Evolutionary conservation across 306 rosid species (phyloP), one percentile per base, ranked within the genome.

Genomic region (Acacia crassicarpa): DNA sequence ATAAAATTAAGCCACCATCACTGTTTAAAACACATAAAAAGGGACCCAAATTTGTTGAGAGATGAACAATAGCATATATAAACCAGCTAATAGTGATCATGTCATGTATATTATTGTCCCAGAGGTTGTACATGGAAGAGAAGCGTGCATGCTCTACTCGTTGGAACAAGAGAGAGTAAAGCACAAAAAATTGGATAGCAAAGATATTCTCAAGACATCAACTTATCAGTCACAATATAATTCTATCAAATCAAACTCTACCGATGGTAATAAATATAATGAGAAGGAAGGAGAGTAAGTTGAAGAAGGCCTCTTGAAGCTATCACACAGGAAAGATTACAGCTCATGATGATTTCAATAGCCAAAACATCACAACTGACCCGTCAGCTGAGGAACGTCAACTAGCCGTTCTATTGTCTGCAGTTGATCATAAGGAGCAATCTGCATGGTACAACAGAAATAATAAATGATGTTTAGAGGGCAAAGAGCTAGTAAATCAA

Each of bases 401-500:
- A 96, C 92, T 83, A 93, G 84, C 78, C 99, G 85, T 86, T 96
- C 99, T 67, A 96, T 88, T 67, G 85, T 92, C 89, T 93, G 99
- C 54, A 96, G 83, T 83, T 93, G 98, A 83, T 95, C 98, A 79
- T 93, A 93, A 59, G 98, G 98, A 75, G 98, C 98, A 80, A 95
- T 93, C 97, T 93, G 95, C 85, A 86, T 58, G 79, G 79, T 13
- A 76, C 27, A 41, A 45, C 38, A 82, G n/a, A 73, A 80, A 54
- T 75, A 25, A 45, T 17, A 46, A 84, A 43, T 46, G 45, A 38
- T 27, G 66, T 74, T 46, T 10, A 76, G 2, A 61, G 59, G 74
- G 23, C 43, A 62, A 30, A 72, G 17, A 65, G 63, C 49, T 61
- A 62, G 45, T 46, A 13, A 35, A 25, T 16, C 17, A 32, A 17